Conservation (phyloP, 352 stramenopile species). For the Pythium dissimile region DNA sequence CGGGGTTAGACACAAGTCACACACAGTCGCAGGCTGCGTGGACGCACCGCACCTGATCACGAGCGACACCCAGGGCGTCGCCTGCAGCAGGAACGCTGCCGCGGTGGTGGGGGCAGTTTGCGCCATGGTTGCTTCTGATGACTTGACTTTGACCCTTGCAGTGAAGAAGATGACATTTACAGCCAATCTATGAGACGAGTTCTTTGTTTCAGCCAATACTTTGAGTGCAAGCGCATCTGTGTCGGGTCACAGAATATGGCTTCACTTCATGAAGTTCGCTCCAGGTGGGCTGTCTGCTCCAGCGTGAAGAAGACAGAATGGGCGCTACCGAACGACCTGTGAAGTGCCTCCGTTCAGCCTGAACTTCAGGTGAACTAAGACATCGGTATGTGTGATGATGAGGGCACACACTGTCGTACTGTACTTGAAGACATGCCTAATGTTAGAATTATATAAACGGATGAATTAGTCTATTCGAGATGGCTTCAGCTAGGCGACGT, state of each 20-base stretch:
- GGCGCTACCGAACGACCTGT: too few relatives aligned
- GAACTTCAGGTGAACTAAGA: too few relatives aligned
- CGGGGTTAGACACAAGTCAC: not conserved
- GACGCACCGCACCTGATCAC: slow-evolving; percentile 36
- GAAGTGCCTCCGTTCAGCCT: too few relatives aligned
- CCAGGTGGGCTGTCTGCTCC: too few relatives aligned
- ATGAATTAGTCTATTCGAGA: not conserved
- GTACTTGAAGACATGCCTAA: too few relatives aligned
- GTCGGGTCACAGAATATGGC: not conserved
- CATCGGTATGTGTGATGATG: too few relatives aligned
- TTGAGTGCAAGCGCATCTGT: not conserved
- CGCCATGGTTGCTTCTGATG: not conserved
- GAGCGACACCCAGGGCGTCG: slow-evolving; percentile 42
- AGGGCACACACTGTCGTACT: too few relatives aligned
- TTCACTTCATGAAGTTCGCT: too few relatives aligned
- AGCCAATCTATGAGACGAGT: not conserved
- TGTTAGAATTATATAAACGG: too few relatives aligned
- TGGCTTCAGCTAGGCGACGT: not conserved
- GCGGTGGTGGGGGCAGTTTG: slow-evolving; percentile 19
- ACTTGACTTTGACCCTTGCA: not conserved
- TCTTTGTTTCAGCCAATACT: slow-evolving; percentile 31
- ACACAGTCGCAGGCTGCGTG: not conserved
- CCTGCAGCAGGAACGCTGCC: slow-evolving; percentile 51
- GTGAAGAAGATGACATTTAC: not conserved
- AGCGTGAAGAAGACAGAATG: too few relatives aligned